Evolutionary conservation across 2,329 filamentous ascomycete species (phyloP).

Genomic region (Tolypocladium paradoxum): DNA sequence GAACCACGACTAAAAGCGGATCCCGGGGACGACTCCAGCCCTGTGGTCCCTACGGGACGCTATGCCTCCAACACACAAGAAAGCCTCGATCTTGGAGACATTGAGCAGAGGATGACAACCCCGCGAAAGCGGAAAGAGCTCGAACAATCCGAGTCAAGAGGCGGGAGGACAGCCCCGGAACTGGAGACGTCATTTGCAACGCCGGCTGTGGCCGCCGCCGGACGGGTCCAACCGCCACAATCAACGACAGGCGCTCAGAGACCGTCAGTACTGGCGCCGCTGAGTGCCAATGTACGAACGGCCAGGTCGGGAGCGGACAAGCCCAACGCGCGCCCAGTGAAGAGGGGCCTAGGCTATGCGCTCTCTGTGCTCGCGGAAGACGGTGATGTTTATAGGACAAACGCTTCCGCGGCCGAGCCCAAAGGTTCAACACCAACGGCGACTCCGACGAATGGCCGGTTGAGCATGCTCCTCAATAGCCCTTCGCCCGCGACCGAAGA

Average conservation of each 20-base stretch:
- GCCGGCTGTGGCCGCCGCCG: slow-evolving; percentile 9
- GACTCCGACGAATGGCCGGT: slow-evolving; percentile 13
- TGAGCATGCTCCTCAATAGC: slow-evolving; percentile 23
- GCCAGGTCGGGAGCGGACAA: slow-evolving; percentile 12
- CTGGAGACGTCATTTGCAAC: slow-evolving; percentile 6
- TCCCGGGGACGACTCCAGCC: slow-evolving; percentile 15
- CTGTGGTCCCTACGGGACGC: slow-evolving; percentile 10
- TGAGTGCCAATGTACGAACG: slow-evolving; percentile 23
- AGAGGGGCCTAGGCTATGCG: slow-evolving; percentile 19
- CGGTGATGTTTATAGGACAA: slow-evolving; percentile 18
- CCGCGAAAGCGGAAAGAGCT: slow-evolving; percentile 23
- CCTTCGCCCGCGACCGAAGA: slow-evolving; percentile 2
- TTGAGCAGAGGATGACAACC: slow-evolving; percentile 20
- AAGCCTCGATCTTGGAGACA: slow-evolving; percentile 45
- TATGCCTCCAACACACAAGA: slow-evolving; percentile 31
- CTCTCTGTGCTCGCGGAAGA: slow-evolving; percentile 39
- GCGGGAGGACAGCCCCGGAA: background rate
- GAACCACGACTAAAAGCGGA: slow-evolving; percentile 33
- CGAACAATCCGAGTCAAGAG: slow-evolving; percentile 6
- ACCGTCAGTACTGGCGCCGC: slow-evolving; percentile 23
- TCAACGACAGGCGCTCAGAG: slow-evolving; percentile 6
- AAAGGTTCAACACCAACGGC: slow-evolving; percentile 3
- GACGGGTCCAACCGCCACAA: slow-evolving; percentile 5
- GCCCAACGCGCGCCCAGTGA: slow-evolving; percentile 7
- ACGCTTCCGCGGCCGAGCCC: background rate